Evolutionary conservation across 805 yeast genomes (phyloP).

Genomic region (Candida broadrunensis): DNA sequence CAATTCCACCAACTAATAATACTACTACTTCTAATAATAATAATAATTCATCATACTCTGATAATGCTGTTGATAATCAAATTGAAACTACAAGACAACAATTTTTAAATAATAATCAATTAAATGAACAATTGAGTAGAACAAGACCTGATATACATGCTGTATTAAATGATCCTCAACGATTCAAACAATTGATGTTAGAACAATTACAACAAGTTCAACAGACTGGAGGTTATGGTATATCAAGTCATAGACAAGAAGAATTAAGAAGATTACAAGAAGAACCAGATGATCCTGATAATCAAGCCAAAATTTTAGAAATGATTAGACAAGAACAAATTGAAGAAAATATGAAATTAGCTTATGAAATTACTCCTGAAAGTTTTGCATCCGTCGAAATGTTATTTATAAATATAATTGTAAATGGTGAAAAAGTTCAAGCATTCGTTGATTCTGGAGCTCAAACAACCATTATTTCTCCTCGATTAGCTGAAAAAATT

Average conservation of each 20-base stretch:
- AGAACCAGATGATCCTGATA: conserved; percentile 70
- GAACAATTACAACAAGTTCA: conserved; percentile 27
- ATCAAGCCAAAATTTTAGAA: conserved; percentile 63
- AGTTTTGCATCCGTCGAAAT: conserved; percentile 77
- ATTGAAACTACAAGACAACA: conserved; percentile 52
- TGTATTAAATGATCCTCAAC: conserved; percentile 44
- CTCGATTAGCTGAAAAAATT: conserved; percentile 69
- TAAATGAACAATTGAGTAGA: conserved; percentile 30
- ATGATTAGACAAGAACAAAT: conserved; percentile 67
- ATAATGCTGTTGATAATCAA: conserved; percentile 18
- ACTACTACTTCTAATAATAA: not conserved
- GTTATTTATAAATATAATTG: conserved; percentile 75
- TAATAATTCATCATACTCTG: not conserved
- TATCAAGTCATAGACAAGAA: conserved; percentile 13
- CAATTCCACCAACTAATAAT: conserved; percentile 6
- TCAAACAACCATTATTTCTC: conserved; percentile 80
- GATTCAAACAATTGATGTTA: conserved; percentile 41
- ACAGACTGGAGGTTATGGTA: conserved; percentile 12
- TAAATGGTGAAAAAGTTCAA: conserved; percentile 77
- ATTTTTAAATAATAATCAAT: conserved; percentile 38
- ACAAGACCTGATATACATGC: conserved; percentile 48
- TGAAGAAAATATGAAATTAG: conserved; percentile 75
- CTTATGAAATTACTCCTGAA: conserved; percentile 88
- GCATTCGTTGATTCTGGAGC: conserved; percentile 99
- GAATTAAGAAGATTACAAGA: conserved; percentile 54